Evolutionary conservation across 257 asterid species (phyloP).

Genomic region (Fraxinus quadrangulata): DNA sequence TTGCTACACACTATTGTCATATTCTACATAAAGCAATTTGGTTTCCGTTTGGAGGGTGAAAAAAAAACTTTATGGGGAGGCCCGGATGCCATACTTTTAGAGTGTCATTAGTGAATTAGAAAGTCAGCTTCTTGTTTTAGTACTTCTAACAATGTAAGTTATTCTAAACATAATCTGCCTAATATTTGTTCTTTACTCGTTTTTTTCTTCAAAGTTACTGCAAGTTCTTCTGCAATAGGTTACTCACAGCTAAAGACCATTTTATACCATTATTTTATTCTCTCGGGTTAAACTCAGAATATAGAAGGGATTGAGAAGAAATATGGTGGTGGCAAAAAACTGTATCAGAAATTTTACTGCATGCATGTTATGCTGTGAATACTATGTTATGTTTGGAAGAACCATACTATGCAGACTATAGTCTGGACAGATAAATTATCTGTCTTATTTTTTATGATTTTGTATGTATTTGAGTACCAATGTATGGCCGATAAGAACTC

Average conservation of each 20-base stretch:
- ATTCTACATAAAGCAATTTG: slow-evolving; percentile 6
- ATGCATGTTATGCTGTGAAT: neutral
- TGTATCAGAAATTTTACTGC: neutral
- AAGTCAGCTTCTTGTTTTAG: slow-evolving; percentile 21
- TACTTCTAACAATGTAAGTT: slow-evolving; percentile 23
- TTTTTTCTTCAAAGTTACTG: slow-evolving; percentile 18
- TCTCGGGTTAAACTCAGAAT: neutral
- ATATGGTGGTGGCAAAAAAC: neutral
- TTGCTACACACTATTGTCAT: slow-evolving; percentile 13
- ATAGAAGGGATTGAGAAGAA: neutral
- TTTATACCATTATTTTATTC: neutral
- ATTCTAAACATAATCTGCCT: slow-evolving; percentile 41
- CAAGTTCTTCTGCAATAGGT: neutral
- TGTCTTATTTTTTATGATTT: neutral
- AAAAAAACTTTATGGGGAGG: slow-evolving; percentile 29
- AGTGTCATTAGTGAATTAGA: slow-evolving; percentile 7
- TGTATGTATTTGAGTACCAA: neutral
- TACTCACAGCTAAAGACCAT: neutral
- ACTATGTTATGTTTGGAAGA: too few species aligned
- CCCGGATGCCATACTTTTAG: slow-evolving; percentile 30
- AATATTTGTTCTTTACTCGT: slow-evolving; percentile 28
- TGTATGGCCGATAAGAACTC: neutral
- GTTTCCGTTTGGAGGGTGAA: slow-evolving; percentile 16
- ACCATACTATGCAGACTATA: neutral
- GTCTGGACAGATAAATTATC: neutral